Base-by-base conservation (phyloP, 345 rosid genomes). In the Cochlearia excelsa region DNA sequence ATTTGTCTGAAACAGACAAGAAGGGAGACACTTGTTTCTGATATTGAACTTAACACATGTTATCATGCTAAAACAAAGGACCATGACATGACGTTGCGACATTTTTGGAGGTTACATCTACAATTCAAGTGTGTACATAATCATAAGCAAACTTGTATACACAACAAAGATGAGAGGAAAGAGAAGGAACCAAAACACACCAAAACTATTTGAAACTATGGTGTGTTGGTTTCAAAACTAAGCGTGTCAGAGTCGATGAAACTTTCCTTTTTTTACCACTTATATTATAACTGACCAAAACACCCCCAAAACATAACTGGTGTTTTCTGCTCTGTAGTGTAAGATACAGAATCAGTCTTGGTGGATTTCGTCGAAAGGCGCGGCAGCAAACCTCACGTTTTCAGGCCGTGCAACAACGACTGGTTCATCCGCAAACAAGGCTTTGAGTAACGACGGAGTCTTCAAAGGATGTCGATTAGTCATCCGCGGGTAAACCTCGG, bases 401-500 rank as follows among this genome's bases (percentile, higher is more conserved):
- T 79, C 87, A 3, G 96, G 90, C 44, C 74, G 78, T 31, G 95
- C 95, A 28, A 84, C 88, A 40, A 90, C 82, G 1, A 87, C 95
- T 44, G 78, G 65, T 6, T 94, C 99, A 63, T 94, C 97, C 1
- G 99, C 91, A 65, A 94, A 94, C 29, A 94, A 43, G 1, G 89
- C 82, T 70, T 84, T 90, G 47, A 94, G 86, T 46, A 94, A 77
- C 11, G 81, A 72, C 10, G 99, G 99, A 27, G 99, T 87, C 73
- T 70, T 78, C 6, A 94, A 77, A 51, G 95, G 99, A 43, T 73
- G 82, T 0, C 99, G 97, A 28, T 90, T 87, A 1, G 95, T 84
- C 95, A 94, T 85, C 63, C 83, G 65, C 3, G 99, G 99, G 68
- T 90, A 90, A 33, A 94, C 97, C 4, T 87, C 99, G 66, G 87